Evolutionary conservation across 257 asterid species (phyloP).

Genomic region (Cruciata laevipes): DNA sequence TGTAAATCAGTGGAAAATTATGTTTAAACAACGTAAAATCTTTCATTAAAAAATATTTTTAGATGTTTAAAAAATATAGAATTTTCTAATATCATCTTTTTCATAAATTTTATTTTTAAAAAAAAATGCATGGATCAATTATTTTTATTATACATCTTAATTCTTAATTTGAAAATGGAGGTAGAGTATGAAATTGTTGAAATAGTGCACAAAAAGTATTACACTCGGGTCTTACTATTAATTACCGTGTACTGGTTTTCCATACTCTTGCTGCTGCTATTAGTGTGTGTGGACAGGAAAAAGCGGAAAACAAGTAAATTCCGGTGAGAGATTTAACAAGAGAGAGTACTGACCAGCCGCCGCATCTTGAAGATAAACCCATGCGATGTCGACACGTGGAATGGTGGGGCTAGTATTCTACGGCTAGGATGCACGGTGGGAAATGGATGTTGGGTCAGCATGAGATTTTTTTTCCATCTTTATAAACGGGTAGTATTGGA

Average conservation of each 20-base stretch:
- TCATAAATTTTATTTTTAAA: no score
- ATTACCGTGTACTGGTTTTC: not conserved
- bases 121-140: not conserved
- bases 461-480: not conserved
- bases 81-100: no score
- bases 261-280: not conserved
- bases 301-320: not conserved
- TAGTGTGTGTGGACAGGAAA: not conserved
- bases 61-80: no score
- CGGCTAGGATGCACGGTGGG: not conserved
- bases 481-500: conserved; percentile 15
- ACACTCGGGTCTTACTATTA: not conserved
- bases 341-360: conserved; percentile 51
- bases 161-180: not conserved
- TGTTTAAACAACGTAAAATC: no score
- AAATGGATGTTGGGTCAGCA: not conserved
- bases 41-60: no score
- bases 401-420: not conserved
- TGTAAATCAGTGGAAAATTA: no score
- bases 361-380: conserved; percentile 38
- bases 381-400: conserved; percentile 32
- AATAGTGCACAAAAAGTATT: not conserved
- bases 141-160: no score
- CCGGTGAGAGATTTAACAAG: conserved; percentile 8
- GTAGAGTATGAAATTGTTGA: not conserved